Base-by-base conservation (phyloP, 164 flowering plant genomes). In the Kalanchoe fedtschenkoi region DNA sequence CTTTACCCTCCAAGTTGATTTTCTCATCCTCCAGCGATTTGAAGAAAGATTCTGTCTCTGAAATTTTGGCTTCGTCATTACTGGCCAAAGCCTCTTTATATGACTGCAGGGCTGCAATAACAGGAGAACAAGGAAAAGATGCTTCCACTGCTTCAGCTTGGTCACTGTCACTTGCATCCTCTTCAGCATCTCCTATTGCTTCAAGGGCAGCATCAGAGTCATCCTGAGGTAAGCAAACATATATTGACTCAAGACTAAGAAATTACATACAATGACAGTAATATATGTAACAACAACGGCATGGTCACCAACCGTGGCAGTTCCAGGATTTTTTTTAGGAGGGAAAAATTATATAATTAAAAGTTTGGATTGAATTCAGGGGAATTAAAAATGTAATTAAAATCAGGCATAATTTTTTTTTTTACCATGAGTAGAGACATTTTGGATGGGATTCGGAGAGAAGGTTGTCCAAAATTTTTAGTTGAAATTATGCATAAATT, bases 71-170 rank as follows among this genome's bases (percentile, higher is more conserved):
- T 53, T 82, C 85, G 60, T 92, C 86, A 65, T 78, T 78, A 65
- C 65, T 75, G 56, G 70, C 70, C 65, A 89, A 58, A 62, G 97
- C 98, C 69, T 92, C 96, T 77, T 75, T 88, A 62, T 83, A 92
- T 17, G 85, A 78, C 59, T 77, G 72, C n/a, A 92, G 70, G 29
- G 79, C 68, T 22, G 71, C 66, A 60, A 72, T 2, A 32, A 87
- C 62, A 29, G 66, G 69, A 32, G 96, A 87, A 62, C 69, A 16
- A 29, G 79, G 63, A 24, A 39, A 13, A 34, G 80, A 59, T 34
- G 39, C 19, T 66, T 84, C 93, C 60, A 82, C 91, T 13, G 69
- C 73, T 58, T 72, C 76, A 43, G 61, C 54, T 43, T 26, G 62
- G 22, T 68, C 82, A 65, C 68, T 74, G 41, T 72, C 86, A 68